phyloP scores from a whole-genome alignment of 768 basidiomycete genomes.

The Hygrophorus pudorinus region DNA sequence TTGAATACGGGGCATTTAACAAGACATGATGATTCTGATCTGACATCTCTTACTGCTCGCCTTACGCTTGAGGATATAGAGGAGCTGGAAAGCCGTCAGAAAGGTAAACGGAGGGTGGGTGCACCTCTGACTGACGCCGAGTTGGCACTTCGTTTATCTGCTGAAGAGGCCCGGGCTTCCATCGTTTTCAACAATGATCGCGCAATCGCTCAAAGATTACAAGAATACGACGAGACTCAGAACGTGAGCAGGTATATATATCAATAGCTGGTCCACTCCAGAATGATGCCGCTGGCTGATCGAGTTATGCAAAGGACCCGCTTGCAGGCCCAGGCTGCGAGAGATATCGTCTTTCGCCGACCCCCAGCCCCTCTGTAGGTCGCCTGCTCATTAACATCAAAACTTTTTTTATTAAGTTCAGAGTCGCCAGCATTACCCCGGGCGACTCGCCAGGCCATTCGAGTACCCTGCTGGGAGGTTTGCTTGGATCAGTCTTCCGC shows the following conservation, averaged over 20 bases:
- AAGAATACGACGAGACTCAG: background rate
- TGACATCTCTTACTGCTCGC: constrained; percentile 29
- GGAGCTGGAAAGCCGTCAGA: constrained; percentile 21
- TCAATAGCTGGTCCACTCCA: too few relatives aligned
- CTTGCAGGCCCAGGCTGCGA: too few relatives aligned
- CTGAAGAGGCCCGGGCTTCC: constrained; percentile 22
- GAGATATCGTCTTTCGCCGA: background rate
- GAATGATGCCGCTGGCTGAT: too few relatives aligned
- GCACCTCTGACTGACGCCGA: constrained; percentile 27
- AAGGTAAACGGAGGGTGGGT: constrained; percentile 28
- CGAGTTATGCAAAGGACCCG: too few relatives aligned
- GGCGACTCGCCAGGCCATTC: too few relatives aligned
- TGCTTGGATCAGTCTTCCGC: too few relatives aligned
- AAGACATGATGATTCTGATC: constrained; percentile 21
- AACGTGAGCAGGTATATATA: too few relatives aligned
- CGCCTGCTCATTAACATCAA: background rate
- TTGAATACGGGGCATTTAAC: too few relatives aligned
- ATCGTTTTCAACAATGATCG: constrained; percentile 25
- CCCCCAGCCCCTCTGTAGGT: background rate
- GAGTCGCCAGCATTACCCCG: too few relatives aligned
- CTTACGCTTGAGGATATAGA: constrained; percentile 33
- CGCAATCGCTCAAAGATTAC: constrained; percentile 30
- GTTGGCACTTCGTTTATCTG: constrained; percentile 32
- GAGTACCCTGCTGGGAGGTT: too few relatives aligned
- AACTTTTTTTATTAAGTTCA: too few relatives aligned